A percentile compares a stretch with the other conserved stretches of the same genome.
Conservation (phyloP, 2,329 filamentous ascomycete species). For the Aspergillus sp. region DNA sequence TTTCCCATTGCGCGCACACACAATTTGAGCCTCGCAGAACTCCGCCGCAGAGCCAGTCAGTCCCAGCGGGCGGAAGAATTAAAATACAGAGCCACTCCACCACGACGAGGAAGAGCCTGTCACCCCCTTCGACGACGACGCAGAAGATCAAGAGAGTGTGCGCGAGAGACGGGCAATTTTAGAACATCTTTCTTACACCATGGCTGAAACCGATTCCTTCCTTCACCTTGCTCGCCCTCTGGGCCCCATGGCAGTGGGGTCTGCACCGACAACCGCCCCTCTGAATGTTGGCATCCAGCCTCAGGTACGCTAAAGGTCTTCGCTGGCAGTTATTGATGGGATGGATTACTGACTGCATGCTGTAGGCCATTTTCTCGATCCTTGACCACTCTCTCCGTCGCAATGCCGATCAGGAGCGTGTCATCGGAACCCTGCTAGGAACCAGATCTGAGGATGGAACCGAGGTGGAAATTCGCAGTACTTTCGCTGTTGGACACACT, state of each 20-base stretch:
- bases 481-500: constrained; percentile 97
- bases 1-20: constrained; percentile 34
- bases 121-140: neutral
- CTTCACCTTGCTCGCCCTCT: constrained; percentile 91
- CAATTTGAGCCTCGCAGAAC: constrained; percentile 31
- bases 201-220: constrained; percentile 82
- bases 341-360: constrained; percentile 10
- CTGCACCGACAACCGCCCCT: constrained; percentile 82
- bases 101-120: constrained; percentile 21
- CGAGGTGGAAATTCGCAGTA: constrained; percentile 91
- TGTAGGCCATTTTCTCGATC: constrained; percentile 59
- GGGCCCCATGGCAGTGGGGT: constrained; percentile 72
- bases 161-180: constrained; percentile 10
- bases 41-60: constrained; percentile 5
- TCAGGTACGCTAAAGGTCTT: constrained; percentile 59
- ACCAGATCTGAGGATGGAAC: constrained; percentile 92
- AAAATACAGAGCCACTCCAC: constrained; percentile 27
- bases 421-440: constrained; percentile 93
- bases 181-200: constrained; percentile 48
- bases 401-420: constrained; percentile 86
- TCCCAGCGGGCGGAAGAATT: constrained; percentile 21
- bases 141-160: neutral
- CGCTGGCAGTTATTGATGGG: constrained; percentile 2
- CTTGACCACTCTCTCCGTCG: constrained; percentile 90
- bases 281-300: constrained; percentile 93